Percentiles rank a stretch among this genome's conserved stretches.
phyloP scores from a whole-genome alignment of 306 rosid species.

The Prinsepia uniflora region DNA sequence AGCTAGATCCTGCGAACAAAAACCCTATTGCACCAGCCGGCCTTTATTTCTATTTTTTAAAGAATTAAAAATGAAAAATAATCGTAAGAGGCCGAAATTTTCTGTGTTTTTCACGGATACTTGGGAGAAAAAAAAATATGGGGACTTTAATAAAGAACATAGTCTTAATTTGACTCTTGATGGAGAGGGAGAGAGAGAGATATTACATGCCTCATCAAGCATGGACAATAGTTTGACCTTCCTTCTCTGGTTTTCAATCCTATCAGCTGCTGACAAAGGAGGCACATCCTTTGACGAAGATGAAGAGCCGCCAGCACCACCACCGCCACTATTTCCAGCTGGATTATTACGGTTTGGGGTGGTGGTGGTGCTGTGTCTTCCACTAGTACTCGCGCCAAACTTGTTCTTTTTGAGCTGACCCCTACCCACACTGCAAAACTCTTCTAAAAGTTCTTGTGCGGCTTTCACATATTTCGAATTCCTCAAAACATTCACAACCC shows the following conservation, averaged over 20 bases:
- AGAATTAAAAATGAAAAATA: neutral
- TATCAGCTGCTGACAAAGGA: constrained; percentile 65
- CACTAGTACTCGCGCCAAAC: constrained; percentile 14
- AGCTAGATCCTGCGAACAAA: constrained; percentile 16
- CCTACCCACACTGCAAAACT: constrained; percentile 83
- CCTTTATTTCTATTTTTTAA: constrained; percentile 19
- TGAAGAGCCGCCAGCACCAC: constrained; percentile 34
- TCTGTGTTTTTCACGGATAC: constrained; percentile 35
- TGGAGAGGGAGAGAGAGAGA: constrained; percentile 43
- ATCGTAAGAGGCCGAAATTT: constrained; percentile 43
- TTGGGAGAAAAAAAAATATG: constrained; percentile 8
- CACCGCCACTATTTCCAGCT: constrained; percentile 23
- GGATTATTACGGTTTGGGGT: constrained; percentile 64
- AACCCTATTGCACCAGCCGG: constrained; percentile 51
- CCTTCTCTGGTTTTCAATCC: constrained; percentile 86
- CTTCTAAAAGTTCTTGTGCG: constrained; percentile 74
- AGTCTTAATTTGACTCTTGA: too few relatives aligned
- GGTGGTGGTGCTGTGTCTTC: constrained; percentile 25
- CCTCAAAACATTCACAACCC: constrained; percentile 61
- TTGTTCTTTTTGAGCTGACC: constrained; percentile 68
- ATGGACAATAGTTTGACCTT: constrained; percentile 80
- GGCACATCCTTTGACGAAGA: constrained; percentile 56
- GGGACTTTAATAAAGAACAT: constrained; percentile 17
- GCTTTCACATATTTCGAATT: constrained; percentile 74
- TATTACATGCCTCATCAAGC: constrained; percentile 87